phyloP scores from a whole-genome alignment of 805 yeast species.

The Starmera caribaea region DNA sequence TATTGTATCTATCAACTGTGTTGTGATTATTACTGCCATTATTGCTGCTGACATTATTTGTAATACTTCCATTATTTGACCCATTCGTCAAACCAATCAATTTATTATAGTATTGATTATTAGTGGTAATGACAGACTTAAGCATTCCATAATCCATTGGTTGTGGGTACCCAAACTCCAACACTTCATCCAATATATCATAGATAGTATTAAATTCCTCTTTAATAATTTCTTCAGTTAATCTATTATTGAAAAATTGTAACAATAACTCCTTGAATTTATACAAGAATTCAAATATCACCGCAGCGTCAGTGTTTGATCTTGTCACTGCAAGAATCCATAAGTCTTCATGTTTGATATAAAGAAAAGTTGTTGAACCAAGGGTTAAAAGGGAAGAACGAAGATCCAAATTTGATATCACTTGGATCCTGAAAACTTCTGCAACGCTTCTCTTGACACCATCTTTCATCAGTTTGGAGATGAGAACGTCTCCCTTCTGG shows the following conservation, averaged over 20 bases:
- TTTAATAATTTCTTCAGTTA: slow-evolving; percentile 39
- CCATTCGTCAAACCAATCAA: neutral
- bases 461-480: slow-evolving; percentile 64
- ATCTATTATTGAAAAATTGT: slow-evolving; percentile 22
- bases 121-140: slow-evolving; percentile 24
- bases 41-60: too few relatives aligned
- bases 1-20: neutral
- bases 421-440: slow-evolving; percentile 89
- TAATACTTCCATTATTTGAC: neutral
- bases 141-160: slow-evolving; percentile 42
- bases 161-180: slow-evolving; percentile 75
- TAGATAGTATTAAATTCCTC: slow-evolving; percentile 62
- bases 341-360: slow-evolving; percentile 49
- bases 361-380: slow-evolving; percentile 88
- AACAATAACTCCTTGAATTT: slow-evolving; percentile 46
- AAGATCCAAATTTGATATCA: slow-evolving; percentile 56
- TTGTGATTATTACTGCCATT: too few relatives aligned
- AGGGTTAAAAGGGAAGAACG: slow-evolving; percentile 70
- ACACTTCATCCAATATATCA: slow-evolving; percentile 66
- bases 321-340: slow-evolving; percentile 89
- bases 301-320: slow-evolving; percentile 76
- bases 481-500: slow-evolving; percentile 72
- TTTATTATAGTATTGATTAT: slow-evolving; percentile 4
- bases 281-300: slow-evolving; percentile 70
- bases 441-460: slow-evolving; percentile 71